Base-by-base conservation (phyloP, 257 asterid genomes). In the Haberlea rhodopensis region DNA sequence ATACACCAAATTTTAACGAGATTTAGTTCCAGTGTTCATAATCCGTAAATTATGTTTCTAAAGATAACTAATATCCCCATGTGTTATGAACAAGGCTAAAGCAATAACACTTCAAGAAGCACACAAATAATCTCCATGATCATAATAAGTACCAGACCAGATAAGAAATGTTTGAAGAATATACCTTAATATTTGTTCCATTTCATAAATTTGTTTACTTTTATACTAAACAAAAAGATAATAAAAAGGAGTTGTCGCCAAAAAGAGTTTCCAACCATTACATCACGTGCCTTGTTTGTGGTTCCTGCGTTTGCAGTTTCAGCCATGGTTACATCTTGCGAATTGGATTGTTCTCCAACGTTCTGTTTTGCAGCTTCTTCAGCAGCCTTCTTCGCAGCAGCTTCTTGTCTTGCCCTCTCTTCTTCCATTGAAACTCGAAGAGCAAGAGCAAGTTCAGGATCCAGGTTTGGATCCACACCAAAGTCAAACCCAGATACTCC, bases 391-490 rank as follows among this genome's bases (percentile, higher is more conserved):
- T 85, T 94, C 6, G 99, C 99, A 53, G 97, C 96, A 58, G 95
- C 97, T 78, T 88, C 99, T 77, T 94, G 99, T 81, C 99, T 90
- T 65, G 99, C 99, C 76, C 99, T 88, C 81, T 94, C 99, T 83
- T 94, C 99, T 72, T 94, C 99, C 99, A 94, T 90, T 71, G 99
- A 94, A 55, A 94, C 97, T 62, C 99, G 82, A 66, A 94, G 99
- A 51, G 98, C 98, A 61, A 91, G 96, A 70, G 98, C 98, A 79
- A 94, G 99, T 76, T 94, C 99, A 5, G 99, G 99, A 77, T 94
- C 99, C 87, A 94, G 67, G 79, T 94, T 94, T 19, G 99, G 99
- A 78, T 94, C 97, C 71, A 94, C 99, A 26, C 99, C 99, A 65
- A 94, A 90, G 37, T 90, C 99, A 80, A 73, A 94, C 58, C 99